Evolutionary conservation across 257 asterid genomes (phyloP).

Genomic region (Anisodus tanguticus): DNA sequence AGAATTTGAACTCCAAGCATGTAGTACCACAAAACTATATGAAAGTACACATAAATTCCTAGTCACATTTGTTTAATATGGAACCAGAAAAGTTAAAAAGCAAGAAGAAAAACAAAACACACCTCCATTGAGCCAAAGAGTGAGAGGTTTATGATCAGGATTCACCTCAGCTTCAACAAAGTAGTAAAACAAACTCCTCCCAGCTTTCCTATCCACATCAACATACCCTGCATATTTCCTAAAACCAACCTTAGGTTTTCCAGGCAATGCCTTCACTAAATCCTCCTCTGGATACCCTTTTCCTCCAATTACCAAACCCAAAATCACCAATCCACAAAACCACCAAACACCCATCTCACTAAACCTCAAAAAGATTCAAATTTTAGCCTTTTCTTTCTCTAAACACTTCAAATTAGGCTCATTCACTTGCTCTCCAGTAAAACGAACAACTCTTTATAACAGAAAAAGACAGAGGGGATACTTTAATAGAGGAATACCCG

Average conservation of each 20-base stretch:
- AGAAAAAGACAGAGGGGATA: constrained; percentile 10
- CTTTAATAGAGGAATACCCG: too few relatives aligned
- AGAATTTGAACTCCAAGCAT: constrained; percentile 28
- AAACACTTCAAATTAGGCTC: background rate
- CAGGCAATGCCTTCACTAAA: constrained; percentile 74
- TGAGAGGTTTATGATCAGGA: constrained; percentile 72
- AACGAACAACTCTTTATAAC: constrained; percentile 21
- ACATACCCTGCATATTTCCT: constrained; percentile 89
- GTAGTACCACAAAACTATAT: background rate
- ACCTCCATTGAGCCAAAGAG: constrained; percentile 99
- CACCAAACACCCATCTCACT: constrained; percentile 49
- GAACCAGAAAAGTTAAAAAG: background rate
- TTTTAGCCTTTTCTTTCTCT: background rate
- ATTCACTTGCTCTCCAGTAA: background rate
- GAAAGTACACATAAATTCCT: constrained; percentile 25
- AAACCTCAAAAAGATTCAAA: constrained; percentile 28
- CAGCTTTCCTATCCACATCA: constrained; percentile 77
- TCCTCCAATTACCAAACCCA: constrained; percentile 50
- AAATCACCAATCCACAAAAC: constrained; percentile 46
- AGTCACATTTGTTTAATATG: background rate
- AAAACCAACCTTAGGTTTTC: constrained; percentile 81
- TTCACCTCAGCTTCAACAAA: constrained; percentile 86
- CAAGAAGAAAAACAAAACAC: background rate
- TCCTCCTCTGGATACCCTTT: constrained; percentile 75
- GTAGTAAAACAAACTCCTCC: constrained; percentile 90